Base-by-base conservation (phyloP, 1,139 yeast species). In the Starmera stellimalicola region DNA sequence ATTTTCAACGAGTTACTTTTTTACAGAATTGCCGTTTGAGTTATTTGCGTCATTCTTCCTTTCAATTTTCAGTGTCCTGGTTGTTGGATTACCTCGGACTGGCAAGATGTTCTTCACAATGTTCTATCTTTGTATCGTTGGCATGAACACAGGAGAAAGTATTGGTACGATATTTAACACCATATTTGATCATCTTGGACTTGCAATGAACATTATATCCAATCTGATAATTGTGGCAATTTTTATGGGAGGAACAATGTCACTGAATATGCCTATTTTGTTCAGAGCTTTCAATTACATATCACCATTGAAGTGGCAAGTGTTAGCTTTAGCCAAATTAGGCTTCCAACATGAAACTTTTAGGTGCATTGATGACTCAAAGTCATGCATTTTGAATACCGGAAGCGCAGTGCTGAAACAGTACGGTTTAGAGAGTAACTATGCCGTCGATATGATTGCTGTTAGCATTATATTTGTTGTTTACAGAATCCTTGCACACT, bases 161-260 rank as follows among this genome's bases (percentile, higher is more conserved):
- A 61, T 84, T 29, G 95, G 95, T 1, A 80, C 84, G 7, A 63
- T 80, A 31, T 77, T 84, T 41, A 82, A 82, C 49, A 74, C 88
- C n/a, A 45, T 80, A 0, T 77, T 84, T 47, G 63, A 67, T 36
- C 88, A 84, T 50, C 70, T 83, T 35, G 95, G 94, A 0, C 68
- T 84, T 44, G 94, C 93, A 0, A 73, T 82, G 17, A 83, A 81
- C 48, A 57, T 83, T 6, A 69, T 84, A 31, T 68, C 87, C 0
- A 69, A 74, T 8, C 51, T 80, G 22, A 57, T 81, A 32, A 70
- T 82, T 4, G 60, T 83, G 37, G 91, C 88, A 7, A 70, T 80
- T 14, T 73, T 80, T 46, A 81, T 84, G 93, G 84, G 85, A 4
- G 95, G 95, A n/a, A 64, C 88, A 6, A 69, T 85, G 77, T 79